A percentile compares a stretch with the other conserved stretches of the same genome.
Evolutionary conservation across 805 yeast species (phyloP).

Genomic region (baker's yeast (Saccharomyces cerevisiae)): DNA sequence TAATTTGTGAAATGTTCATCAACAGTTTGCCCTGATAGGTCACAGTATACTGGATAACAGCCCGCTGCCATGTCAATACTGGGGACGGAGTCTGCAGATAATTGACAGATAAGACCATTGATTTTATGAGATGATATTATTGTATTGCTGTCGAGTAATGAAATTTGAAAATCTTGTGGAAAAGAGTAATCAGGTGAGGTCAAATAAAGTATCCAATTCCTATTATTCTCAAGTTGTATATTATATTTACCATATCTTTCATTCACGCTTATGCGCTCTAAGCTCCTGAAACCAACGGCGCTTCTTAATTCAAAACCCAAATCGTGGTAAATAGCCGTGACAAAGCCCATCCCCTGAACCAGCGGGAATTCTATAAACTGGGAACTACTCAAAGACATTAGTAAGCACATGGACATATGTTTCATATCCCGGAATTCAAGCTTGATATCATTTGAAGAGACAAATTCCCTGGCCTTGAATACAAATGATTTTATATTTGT

Average conservation of each 20-base stretch:
- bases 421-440: constrained; percentile 26
- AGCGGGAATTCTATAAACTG: constrained; percentile 48
- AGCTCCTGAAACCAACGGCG: constrained; percentile 53
- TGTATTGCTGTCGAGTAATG: constrained; percentile 13
- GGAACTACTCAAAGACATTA: constrained; percentile 18
- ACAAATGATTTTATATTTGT: constrained; percentile 56
- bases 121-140: constrained; percentile 13
- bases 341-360: constrained; percentile 77
- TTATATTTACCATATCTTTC: constrained; percentile 38
- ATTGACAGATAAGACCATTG: constrained; percentile 49
- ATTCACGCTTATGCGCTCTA: constrained; percentile 31
- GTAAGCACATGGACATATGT: constrained; percentile 31
- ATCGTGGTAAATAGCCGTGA: constrained; percentile 54
- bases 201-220: constrained; percentile 33
- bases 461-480: constrained; percentile 37
- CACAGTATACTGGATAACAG: constrained; percentile 43
- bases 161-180: constrained; percentile 4
- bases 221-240: constrained; percentile 44
- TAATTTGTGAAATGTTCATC: constrained; percentile 34
- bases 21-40: constrained; percentile 36
- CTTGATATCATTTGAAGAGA: constrained; percentile 12
- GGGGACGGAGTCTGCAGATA: constrained; percentile 41
- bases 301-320: constrained; percentile 50
- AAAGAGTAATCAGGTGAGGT: background rate
- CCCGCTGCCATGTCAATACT: constrained; percentile 58